phyloP scores from a whole-genome alignment of 768 basidiomycete species.

The Mycena vulgaris region DNA sequence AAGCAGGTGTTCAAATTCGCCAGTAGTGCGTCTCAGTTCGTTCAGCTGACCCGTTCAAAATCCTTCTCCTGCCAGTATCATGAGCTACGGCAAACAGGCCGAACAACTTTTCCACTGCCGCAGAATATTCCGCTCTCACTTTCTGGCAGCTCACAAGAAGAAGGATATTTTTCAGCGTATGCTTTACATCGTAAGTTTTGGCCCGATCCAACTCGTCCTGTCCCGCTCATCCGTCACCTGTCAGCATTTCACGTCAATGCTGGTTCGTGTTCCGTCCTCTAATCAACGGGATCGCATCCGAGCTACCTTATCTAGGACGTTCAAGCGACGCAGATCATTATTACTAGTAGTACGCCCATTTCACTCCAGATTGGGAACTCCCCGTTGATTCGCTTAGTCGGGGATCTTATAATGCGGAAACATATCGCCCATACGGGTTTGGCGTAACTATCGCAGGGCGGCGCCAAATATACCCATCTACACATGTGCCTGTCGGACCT shows the following conservation, averaged over 20 bases:
- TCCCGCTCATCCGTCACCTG: conserved; percentile 19
- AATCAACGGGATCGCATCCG: conserved; percentile 19
- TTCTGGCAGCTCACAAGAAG: conserved; percentile 79
- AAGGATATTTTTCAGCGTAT: conserved; percentile 73
- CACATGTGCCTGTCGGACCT: neutral
- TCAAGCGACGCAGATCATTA: conserved; percentile 76
- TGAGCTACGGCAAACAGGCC: conserved; percentile 82
- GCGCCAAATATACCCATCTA: neutral
- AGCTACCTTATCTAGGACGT: conserved; percentile 65
- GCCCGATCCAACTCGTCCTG: neutral
- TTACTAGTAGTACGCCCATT: conserved; percentile 66
- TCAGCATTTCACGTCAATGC: conserved; percentile 82
- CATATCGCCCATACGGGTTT: conserved; percentile 71
- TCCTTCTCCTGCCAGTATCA: conserved; percentile 65
- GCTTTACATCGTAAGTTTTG: conserved; percentile 72
- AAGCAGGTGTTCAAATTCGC: conserved; percentile 75
- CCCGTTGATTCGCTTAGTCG: conserved; percentile 56
- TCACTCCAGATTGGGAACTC: neutral
- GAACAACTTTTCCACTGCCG: conserved; percentile 79
- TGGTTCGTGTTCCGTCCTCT: conserved; percentile 54
- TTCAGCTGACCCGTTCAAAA: conserved; percentile 18
- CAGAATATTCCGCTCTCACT: conserved; percentile 89
- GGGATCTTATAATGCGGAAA: conserved; percentile 77
- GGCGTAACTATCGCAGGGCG: conserved; percentile 11
- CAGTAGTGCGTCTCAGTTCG: conserved; percentile 74